Percentiles rank a stretch among this genome's conserved stretches.
Conservation (phyloP, 495 filamentous ascomycete genomes). For the Talaromyces nanjingensis region DNA sequence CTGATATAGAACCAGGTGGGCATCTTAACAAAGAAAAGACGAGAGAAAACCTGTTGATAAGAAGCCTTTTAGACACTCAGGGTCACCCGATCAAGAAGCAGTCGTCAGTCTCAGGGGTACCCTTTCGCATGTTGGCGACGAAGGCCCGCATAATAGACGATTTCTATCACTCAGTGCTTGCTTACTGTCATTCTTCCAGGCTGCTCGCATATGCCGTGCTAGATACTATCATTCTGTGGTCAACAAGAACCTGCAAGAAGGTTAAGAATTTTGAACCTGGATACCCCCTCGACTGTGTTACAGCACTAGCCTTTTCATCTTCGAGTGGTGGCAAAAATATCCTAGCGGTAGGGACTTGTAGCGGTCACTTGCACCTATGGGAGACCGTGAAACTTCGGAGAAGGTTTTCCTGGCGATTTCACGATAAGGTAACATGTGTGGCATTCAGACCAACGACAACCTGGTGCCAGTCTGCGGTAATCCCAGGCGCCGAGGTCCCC, state of each 20-base stretch:
- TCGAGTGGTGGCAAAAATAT: constrained; percentile 68
- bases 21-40: constrained; percentile 5
- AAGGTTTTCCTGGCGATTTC: constrained; percentile 43
- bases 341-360: constrained; percentile 74
- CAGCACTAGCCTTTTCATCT: constrained; percentile 84
- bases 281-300: constrained; percentile 53
- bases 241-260: constrained; percentile 40
- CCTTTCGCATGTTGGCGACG: constrained; percentile 87
- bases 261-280: constrained; percentile 41
- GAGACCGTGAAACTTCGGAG: too few species aligned
- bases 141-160: constrained; percentile 66
- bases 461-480: constrained; percentile 31
- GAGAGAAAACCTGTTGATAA: neutral
- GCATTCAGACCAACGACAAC: constrained; percentile 53
- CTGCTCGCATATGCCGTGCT: constrained; percentile 80
- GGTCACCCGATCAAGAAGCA: neutral
- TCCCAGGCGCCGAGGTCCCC: constrained; percentile 22
- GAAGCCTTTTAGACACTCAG: neutral
- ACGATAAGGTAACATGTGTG: constrained; percentile 66
- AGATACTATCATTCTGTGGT: constrained; percentile 85
- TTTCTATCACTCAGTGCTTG: constrained; percentile 88
- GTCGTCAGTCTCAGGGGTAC: constrained; percentile 23
- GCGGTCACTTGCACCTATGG: constrained; percentile 35
- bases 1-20: constrained; percentile 44
- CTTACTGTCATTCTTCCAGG: constrained; percentile 67